Base-by-base conservation (phyloP, 2,329 filamentous ascomycete genomes). In the Blastomyces percursus region DNA sequence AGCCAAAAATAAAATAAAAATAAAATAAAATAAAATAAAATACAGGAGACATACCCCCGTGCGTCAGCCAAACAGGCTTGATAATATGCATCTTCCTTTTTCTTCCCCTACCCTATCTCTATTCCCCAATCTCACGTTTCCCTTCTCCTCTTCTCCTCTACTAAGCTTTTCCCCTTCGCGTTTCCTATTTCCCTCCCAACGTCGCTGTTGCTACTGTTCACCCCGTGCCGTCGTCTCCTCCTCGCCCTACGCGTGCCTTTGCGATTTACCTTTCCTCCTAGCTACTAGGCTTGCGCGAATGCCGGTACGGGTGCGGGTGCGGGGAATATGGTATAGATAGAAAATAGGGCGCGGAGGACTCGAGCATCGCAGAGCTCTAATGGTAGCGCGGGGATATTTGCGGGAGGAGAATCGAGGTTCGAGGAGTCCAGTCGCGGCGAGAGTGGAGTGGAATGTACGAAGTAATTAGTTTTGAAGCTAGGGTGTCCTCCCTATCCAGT, bases 41-140 rank as follows among this genome's bases (percentile, higher is more conserved):
- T 4, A 32, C 6, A 61, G 59, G 65, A 68, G 68, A 75, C 78
- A 66, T 79, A 89, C 88, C 92, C 78, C 90, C 91, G 80, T 96
- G 93, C 75, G 89, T 93, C 71, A 97, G 86, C 92, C 93, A 97
- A 74, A 89, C 86, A 69, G 93, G 93, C 84, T 95, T 96, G 77
- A 95, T 90, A 78, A 96, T 85, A 80, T 86, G 87, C 89, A 93
- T 92, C 68, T 69, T 69, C 66, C 48, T 52, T 40, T 61, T 24
- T 14, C 12, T 27, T 27, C 48, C 35, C 9, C 35, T 52, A 16
- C 24, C 35, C 52, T 55, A 5, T 54, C n/a, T 40, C 50, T 27
- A 48, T 35, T 32, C 27, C 58, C 58, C 16, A n/a, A 30, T 21
- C 21, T 21, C 42, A 19, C 4, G 14, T 16, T 52, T 19, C n/a